Conservation (phyloP, 495 filamentous ascomycete species). For the Annulohypoxylon bovei region DNA sequence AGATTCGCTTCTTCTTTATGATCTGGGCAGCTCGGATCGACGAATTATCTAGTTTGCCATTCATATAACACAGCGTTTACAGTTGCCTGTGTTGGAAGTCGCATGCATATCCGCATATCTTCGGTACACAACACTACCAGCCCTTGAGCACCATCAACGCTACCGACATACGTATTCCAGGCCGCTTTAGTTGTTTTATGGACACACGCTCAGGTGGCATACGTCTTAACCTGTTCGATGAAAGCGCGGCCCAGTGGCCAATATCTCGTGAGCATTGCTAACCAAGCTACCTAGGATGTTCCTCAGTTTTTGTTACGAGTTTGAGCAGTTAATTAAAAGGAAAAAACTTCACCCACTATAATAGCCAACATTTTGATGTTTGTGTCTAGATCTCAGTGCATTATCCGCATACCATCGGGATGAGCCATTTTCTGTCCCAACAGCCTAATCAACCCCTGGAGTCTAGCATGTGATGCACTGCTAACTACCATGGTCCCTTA, state of each 20-base stretch:
- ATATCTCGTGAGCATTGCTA: not conserved
- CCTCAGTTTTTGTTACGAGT: not conserved
- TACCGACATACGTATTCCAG: not conserved
- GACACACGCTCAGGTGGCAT: not conserved
- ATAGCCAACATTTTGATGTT: not conserved
- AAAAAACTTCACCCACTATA: not conserved
- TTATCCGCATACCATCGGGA: slow-evolving; percentile 28
- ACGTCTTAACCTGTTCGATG: not conserved
- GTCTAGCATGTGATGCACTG: not conserved
- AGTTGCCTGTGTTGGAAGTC: slow-evolving; percentile 18
- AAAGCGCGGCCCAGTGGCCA: not conserved
- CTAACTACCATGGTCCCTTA: not conserved
- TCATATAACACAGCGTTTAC: slow-evolving; percentile 3
- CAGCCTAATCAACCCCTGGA: not conserved
- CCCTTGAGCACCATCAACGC: not conserved
- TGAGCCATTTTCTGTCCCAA: slow-evolving; percentile 26
- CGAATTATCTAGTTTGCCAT: not conserved
- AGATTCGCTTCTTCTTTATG: slow-evolving; percentile 25
- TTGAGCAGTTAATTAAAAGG: not conserved
- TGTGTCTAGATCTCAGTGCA: not conserved
- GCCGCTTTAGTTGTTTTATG: not conserved
- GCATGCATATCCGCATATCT: slow-evolving; percentile 23
- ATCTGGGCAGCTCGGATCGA: slow-evolving; percentile 1
- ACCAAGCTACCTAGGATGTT: not conserved
- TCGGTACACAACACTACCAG: not conserved